Evolutionary conservation across 192 early-diverging fungal genomes (phyloP), one percentile per base, ranked within the genome.

Genomic region (Gaertneriomyces sp.): DNA sequence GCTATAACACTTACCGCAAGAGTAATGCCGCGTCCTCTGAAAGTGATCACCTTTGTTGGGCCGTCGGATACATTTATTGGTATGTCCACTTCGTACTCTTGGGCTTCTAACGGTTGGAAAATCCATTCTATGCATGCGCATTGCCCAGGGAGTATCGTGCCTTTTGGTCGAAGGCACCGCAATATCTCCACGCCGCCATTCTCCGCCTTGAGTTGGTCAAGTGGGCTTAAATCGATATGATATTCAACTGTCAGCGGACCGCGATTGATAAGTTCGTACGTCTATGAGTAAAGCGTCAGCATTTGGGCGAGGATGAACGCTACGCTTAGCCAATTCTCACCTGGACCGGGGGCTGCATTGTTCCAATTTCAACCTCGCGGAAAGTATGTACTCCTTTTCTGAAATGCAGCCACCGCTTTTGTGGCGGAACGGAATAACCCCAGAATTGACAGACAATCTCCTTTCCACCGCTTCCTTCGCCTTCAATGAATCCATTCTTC

Each of bases 391-490:
- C 45, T 5, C 64, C 42, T 7, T 68, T 72, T 6, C 72, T 72
- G 25, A 84, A 76, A 58, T 79, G 76, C 4, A 84, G 58, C 50
- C 72, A 79, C 53, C 81, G 81, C 59, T 77, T 70, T 6, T 60
- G 68, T 2, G 66, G 45, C 1, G 79, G 76, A 6, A 82, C 69
- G 6, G 77, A 71, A 45, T 73, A 76, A 7, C 79, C 82, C 14
- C 60, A 46, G 58, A 80, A 85, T 19, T 76, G 71, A 43, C 82
- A 57, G 11, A 79, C 14, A 12, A 80, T 57, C 53, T 85, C 77
- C 51, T 84, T 82, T 45, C 78, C 66, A 11, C 61, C 50, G 25
- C 25, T 33, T 33, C 25, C 25, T 33, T 33, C 25, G 1, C 25
- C 25, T 25, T 64, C 59, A 11, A 70, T 68, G 16, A 63, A 57